Evolutionary conservation across 495 filamentous ascomycete genomes (phyloP).

Genomic region (Haplographium delicatum): DNA sequence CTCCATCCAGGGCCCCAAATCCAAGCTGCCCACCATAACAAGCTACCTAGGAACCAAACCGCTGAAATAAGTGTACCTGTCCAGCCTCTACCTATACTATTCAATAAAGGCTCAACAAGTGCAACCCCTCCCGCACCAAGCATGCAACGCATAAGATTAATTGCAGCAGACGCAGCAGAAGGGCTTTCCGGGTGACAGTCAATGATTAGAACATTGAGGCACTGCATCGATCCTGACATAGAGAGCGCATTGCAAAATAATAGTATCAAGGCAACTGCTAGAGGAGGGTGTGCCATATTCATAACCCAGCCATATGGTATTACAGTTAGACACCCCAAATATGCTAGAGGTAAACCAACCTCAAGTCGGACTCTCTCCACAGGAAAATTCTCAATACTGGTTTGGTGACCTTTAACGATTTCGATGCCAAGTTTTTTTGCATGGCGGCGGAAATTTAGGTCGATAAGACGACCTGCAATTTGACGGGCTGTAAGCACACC

Average conservation of each 20-base stretch:
- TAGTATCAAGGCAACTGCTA: conserved; percentile 2
- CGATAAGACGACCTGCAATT: neutral
- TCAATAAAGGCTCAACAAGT: neutral
- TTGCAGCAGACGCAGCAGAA: neutral
- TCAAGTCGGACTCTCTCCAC: conserved; percentile 55
- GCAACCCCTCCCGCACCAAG: conserved; percentile 1
- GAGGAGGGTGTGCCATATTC: neutral
- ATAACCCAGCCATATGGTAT: conserved; percentile 12
- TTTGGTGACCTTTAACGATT: conserved; percentile 36
- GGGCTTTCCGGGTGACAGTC: conserved; percentile 29
- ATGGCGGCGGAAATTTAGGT: conserved; percentile 23
- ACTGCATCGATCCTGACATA: conserved; percentile 18
- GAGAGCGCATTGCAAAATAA: conserved; percentile 22
- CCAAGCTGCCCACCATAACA: conserved; percentile 11
- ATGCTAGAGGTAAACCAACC: conserved; percentile 39
- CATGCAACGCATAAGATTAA: conserved; percentile 3
- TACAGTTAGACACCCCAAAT: conserved; percentile 33
- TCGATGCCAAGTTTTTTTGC: conserved; percentile 34
- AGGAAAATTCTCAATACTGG: conserved; percentile 51
- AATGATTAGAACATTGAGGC: conserved; percentile 25
- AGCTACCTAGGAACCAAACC: conserved; percentile 17
- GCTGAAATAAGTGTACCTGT: conserved; percentile 49
- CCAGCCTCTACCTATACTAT: conserved; percentile 1
- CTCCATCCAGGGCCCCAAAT: conserved; percentile 41
- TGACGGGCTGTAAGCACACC: conserved; percentile 57